Base-by-base conservation (phyloP, 169 alveolate species). In the Cystoisospora suis region DNA sequence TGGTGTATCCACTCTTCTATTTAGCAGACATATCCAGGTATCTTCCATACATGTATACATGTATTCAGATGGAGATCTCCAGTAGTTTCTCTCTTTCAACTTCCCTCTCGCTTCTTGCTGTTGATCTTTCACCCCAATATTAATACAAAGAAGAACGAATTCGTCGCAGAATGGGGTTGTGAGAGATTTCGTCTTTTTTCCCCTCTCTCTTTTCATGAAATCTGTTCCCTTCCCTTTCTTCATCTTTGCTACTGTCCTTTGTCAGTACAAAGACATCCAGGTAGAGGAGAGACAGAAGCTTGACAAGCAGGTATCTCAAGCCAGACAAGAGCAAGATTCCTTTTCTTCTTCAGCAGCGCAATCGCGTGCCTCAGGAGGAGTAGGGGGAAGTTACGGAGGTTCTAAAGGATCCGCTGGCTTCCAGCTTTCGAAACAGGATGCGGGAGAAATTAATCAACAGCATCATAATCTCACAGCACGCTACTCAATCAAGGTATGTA, bases 361-460 rank as follows among this genome's bases (percentile, higher is more conserved):
- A n/a, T n/a, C n/a, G n/a, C n/a, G n/a, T n/a, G 65, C 65, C 65
- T 12, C 23, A 15, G 65, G 29, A 12, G 65, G 29, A 12, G 65
- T 53, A 23, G 65, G 65, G 23, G 65, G 65, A 53, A 23, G 56
- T 53, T 12, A 38, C 47, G 38, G 83, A 72, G 20, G 23, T 34
- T 38, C 58, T 34, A 12, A 34, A 17, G 34, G 45, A 32, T 4
- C 38, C 47, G 32, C 65, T 53, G 40, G 77, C 77, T 38, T 88
- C 38, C 89, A 44, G 75, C 89, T 89, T 20, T 59, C 93, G 45
- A 89, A 80, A 49, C 89, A 89, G 47, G 86, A 86, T 36, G 93
- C 93, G 15, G 93, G 93, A 17, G 93, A 89, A 65, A 80, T 89
- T 40, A 89, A 89, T 65, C 80, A 59, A 65, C 45, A 77, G 86